Conservation (phyloP, 768 basidiomycete species). For the Hygrocybe coccinea region DNA sequence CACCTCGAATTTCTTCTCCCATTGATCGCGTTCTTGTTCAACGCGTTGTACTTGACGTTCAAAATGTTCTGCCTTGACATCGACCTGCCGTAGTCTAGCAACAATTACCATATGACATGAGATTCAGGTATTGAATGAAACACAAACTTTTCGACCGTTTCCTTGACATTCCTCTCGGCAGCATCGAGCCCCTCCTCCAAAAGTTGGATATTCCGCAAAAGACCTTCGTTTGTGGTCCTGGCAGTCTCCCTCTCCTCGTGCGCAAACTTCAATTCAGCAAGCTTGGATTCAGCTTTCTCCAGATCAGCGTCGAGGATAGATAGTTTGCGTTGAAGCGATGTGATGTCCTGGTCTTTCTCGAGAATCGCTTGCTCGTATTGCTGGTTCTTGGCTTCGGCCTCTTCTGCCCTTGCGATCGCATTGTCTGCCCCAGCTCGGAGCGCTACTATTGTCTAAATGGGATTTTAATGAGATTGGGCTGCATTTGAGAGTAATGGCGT, state of each 20-base stretch:
- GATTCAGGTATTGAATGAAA: not conserved
- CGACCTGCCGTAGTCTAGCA: conserved; percentile 84
- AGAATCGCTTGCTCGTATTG: conserved; percentile 65
- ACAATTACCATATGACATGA: conserved; percentile 13
- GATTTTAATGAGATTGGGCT: not conserved
- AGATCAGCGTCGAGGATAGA: conserved; percentile 59
- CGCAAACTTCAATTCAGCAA: conserved; percentile 59
- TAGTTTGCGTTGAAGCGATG: conserved; percentile 72
- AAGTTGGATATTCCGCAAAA: conserved; percentile 80
- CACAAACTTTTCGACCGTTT: conserved; percentile 95
- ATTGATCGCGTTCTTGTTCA: conserved; percentile 86
- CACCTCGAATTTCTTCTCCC: conserved; percentile 96
- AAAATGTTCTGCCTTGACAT: conserved; percentile 98
- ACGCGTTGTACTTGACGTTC: conserved; percentile 83
- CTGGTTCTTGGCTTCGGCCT: conserved; percentile 81
- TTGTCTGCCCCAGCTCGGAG: conserved; percentile 84
- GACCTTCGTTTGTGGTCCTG: conserved; percentile 66
- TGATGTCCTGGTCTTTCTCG: conserved; percentile 82
- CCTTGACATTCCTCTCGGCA: conserved; percentile 94
- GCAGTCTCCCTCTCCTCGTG: conserved; percentile 65
- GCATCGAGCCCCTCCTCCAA: conserved; percentile 94
- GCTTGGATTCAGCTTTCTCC: conserved; percentile 63
- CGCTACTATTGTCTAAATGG: conserved; percentile 59
- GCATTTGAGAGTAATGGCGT: not conserved
- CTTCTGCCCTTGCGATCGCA: conserved; percentile 78